phyloP scores from a whole-genome alignment of 2,329 filamentous ascomycete species.

The Ceratocystis harringtonii region DNA sequence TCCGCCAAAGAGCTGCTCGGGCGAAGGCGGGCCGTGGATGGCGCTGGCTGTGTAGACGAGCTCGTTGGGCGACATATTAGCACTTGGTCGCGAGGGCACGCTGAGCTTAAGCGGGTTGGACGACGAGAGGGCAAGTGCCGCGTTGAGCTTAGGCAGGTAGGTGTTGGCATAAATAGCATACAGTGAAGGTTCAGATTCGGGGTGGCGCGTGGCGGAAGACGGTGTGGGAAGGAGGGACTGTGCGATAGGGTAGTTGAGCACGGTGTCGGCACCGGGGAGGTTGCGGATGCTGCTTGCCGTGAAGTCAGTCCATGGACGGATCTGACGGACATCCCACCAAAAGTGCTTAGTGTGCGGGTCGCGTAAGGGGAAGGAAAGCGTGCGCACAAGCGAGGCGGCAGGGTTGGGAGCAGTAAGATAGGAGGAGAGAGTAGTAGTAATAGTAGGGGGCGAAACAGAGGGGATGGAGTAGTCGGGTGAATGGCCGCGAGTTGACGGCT shows the following conservation, averaged over 20 bases:
- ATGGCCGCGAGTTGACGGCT: neutral
- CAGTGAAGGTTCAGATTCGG: constrained; percentile 64
- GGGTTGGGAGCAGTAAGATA: constrained; percentile 73
- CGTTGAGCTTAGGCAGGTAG: constrained; percentile 77
- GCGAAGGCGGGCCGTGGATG: constrained; percentile 40
- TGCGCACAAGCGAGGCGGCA: constrained; percentile 65
- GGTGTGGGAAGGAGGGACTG: constrained; percentile 46
- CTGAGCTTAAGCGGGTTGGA: constrained; percentile 44
- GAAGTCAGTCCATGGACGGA: constrained; percentile 73
- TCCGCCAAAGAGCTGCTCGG: constrained; percentile 35
- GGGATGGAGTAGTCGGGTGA: neutral
- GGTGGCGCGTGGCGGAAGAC: constrained; percentile 44
- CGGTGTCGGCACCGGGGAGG: constrained; percentile 55
- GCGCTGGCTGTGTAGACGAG: constrained; percentile 52
- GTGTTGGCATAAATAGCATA: constrained; percentile 60
- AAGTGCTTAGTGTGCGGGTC: constrained; percentile 65
- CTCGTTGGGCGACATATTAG: constrained; percentile 29
- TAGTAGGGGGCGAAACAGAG: constrained; percentile 36
- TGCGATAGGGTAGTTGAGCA: constrained; percentile 57
- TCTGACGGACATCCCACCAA: constrained; percentile 90
- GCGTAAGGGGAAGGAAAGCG: constrained; percentile 52
- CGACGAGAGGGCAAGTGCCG: constrained; percentile 63
- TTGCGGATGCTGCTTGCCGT: constrained; percentile 54
- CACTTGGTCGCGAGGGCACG: constrained; percentile 25
- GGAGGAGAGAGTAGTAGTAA: constrained; percentile 56